These are phyloP conservation scores for Mortierella polycephala DNA, from an alignment of 371 early-diverging fungal genomes.

Conservation along the genomic window DNA sequence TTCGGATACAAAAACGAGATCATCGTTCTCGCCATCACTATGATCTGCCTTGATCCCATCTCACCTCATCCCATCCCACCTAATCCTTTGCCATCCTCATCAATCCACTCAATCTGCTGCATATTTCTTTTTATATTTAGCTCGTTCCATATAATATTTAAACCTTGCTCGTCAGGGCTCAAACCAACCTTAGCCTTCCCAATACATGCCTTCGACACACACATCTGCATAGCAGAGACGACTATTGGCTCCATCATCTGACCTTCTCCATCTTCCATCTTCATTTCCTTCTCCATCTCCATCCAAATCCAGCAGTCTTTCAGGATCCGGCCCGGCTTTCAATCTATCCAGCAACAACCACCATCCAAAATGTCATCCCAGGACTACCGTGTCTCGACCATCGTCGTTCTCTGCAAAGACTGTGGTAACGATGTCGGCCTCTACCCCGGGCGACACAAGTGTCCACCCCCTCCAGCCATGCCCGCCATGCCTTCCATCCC, in stretches of 20 bases:
- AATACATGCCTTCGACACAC: neutral
- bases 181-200: too few species aligned
- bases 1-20: too few species aligned
- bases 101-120: too few species aligned
- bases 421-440: slow-evolving; percentile 76
- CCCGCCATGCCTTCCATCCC: slow-evolving; percentile 53
- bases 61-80: too few species aligned
- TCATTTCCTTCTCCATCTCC: neutral
- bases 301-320: neutral
- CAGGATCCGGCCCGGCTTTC: too few species aligned
- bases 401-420: slow-evolving; percentile 74
- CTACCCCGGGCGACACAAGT: slow-evolving; percentile 76
- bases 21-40: too few species aligned
- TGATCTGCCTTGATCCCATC: too few species aligned
- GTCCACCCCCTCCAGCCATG: slow-evolving; percentile 54
- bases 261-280: neutral
- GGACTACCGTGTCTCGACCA: slow-evolving; percentile 74
- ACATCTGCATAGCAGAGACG: neutral
- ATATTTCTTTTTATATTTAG: too few species aligned
- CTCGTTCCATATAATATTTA: too few species aligned
- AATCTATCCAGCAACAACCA: neutral
- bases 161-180: too few species aligned
- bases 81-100: too few species aligned
- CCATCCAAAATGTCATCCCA: slow-evolving; percentile 19
- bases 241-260: slow-evolving; percentile 10